Evolutionary conservation across 306 rosid genomes (phyloP).

Genomic region (Castanea mollissima): DNA sequence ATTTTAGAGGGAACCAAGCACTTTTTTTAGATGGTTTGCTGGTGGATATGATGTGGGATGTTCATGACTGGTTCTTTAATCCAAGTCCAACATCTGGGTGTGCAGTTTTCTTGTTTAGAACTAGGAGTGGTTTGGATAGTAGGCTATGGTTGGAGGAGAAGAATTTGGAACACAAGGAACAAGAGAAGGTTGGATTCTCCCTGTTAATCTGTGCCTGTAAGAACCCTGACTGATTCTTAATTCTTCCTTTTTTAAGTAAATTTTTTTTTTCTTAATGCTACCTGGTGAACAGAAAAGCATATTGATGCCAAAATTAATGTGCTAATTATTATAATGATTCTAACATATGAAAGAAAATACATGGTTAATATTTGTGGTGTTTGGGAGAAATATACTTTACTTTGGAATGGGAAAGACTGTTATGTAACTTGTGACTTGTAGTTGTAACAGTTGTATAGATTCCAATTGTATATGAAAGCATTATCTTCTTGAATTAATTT

Average conservation of each 20-base stretch:
- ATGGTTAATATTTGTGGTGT: conserved; percentile 4
- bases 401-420: neutral
- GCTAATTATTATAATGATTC: neutral
- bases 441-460: conserved; percentile 8
- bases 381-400: neutral
- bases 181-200: conserved; percentile 54
- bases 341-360: neutral
- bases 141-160: conserved; percentile 92
- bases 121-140: conserved; percentile 74
- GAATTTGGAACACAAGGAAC: conserved; percentile 37
- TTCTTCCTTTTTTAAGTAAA: conserved; percentile 12
- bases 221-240: conserved; percentile 41
- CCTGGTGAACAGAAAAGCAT: conserved; percentile 19
- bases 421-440: neutral
- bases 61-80: conserved; percentile 84
- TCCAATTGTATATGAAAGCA: conserved; percentile 7
- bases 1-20: conserved; percentile 89
- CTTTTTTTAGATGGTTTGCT: conserved; percentile 78
- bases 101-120: conserved; percentile 79
- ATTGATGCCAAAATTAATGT: conserved; percentile 5
- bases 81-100: conserved; percentile 25
- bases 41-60: conserved; percentile 97
- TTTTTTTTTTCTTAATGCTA: conserved; percentile 4
- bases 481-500: neutral
- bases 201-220: conserved; percentile 70